Percentiles rank a stretch among this genome's conserved stretches.
These are phyloP conservation scores for Sextonia rubra DNA, from an alignment of 164 flowering plant genomes.

Conservation along the genomic window DNA sequence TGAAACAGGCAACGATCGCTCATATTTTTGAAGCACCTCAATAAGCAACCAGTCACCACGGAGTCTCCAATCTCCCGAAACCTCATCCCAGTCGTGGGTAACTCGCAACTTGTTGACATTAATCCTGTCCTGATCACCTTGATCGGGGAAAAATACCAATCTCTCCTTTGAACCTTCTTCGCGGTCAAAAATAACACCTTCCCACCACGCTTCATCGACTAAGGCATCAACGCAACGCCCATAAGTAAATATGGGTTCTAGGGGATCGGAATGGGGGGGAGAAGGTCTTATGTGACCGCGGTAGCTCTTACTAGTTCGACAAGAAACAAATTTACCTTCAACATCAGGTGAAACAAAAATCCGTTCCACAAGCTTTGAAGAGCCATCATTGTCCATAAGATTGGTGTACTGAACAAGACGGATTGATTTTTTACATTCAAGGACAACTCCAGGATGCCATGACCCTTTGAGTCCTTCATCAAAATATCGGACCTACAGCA, in stretches of 20 bases:
- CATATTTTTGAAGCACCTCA: slow-evolving; percentile 38
- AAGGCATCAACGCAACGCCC: slow-evolving; percentile 75
- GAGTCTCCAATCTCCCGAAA: slow-evolving; percentile 32
- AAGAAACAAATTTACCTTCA: background rate
- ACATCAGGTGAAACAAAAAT: slow-evolving; percentile 2
- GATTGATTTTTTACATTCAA: background rate
- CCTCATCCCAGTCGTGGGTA: slow-evolving; percentile 59
- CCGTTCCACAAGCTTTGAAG: slow-evolving; percentile 8
- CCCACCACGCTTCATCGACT: slow-evolving; percentile 84
- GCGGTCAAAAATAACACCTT: slow-evolving; percentile 77
- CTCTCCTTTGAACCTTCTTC: slow-evolving; percentile 42
- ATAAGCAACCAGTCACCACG: slow-evolving; percentile 62
- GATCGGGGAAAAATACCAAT: slow-evolving; percentile 72
- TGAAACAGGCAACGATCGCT: slow-evolving; percentile 32
- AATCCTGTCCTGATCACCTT: slow-evolving; percentile 61
- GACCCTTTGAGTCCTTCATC: slow-evolving; percentile 30
- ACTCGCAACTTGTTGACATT: slow-evolving; percentile 36
- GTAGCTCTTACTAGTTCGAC: background rate
- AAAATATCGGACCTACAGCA: slow-evolving; percentile 20
- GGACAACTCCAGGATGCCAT: slow-evolving; percentile 23
- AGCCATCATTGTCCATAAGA: slow-evolving; percentile 15
- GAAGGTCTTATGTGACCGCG: slow-evolving; percentile 21
- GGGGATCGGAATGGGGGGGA: slow-evolving; percentile 1
- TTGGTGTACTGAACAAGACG: slow-evolving; percentile 18
- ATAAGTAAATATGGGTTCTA: slow-evolving; percentile 29